These are phyloP conservation scores for Blechomonas ayalai DNA, from an alignment of 208 protist species.

Conservation along the genomic window DNA sequence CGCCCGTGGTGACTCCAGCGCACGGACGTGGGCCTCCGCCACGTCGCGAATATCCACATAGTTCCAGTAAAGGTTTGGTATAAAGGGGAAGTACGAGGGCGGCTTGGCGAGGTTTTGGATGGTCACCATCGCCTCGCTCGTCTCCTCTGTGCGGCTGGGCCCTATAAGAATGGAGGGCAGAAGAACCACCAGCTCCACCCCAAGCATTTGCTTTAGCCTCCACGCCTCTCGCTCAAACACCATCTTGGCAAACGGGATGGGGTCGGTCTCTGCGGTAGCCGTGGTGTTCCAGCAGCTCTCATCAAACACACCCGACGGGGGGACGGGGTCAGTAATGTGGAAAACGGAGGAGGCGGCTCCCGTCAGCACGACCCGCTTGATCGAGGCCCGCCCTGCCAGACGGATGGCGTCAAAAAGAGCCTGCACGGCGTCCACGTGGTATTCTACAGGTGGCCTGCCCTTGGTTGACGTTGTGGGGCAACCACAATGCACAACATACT, in stretches of 20 bases:
- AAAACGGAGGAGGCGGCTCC: constrained; percentile 74
- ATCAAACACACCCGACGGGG: constrained; percentile 59
- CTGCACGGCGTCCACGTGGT: constrained; percentile 66
- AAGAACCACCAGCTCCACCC: constrained; percentile 82
- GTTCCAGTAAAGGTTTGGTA: constrained; percentile 83
- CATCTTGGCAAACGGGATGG: constrained; percentile 72
- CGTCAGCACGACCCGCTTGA: constrained; percentile 83
- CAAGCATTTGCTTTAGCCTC: constrained; percentile 81
- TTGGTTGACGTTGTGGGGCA: constrained; percentile 21
- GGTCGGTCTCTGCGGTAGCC: constrained; percentile 50
- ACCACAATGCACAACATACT: constrained; percentile 86
- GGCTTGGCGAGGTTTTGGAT: constrained; percentile 65
- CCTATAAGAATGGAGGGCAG: constrained; percentile 81
- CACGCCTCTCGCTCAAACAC: constrained; percentile 87
- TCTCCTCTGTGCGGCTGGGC: constrained; percentile 73
- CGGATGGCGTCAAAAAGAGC: constrained; percentile 86
- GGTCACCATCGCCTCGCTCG: constrained; percentile 70
- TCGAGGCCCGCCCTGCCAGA: constrained; percentile 59
- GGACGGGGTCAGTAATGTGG: constrained; percentile 62
- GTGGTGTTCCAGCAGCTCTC: constrained; percentile 79
- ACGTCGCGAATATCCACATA: constrained; percentile 88
- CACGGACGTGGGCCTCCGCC: constrained; percentile 76
- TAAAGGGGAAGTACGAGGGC: constrained; percentile 68
- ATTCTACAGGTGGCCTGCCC: constrained; percentile 34
- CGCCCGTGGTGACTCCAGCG: constrained; percentile 38